Conservation (phyloP, 139 green algal genomes). For the Nannochloris sp. region DNA sequence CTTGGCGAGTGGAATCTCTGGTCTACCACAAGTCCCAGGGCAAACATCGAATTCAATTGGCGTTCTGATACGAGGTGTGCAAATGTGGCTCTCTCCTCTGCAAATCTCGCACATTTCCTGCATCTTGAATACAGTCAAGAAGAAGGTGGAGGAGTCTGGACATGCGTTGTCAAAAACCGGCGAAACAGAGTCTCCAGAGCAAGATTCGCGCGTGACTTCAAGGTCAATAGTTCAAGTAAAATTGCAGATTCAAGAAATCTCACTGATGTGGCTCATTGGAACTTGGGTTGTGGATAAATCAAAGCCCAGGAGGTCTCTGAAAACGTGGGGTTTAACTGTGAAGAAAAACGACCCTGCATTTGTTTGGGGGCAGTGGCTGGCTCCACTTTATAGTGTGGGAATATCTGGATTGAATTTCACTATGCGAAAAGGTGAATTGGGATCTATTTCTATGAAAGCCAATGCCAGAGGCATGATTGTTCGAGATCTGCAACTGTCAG, state of each 20-base stretch:
- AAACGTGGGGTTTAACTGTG: conserved; percentile 25
- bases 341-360: conserved; percentile 23
- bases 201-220: too few species aligned
- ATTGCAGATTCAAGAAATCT: not conserved
- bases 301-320: conserved; percentile 10
- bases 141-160: not conserved
- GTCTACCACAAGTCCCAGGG: not conserved
- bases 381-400: conserved; percentile 35
- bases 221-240: too few species aligned
- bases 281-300: conserved; percentile 24
- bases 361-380: conserved; percentile 34
- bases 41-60: not conserved
- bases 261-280: conserved; percentile 14
- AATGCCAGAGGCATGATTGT: conserved; percentile 37
- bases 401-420: conserved; percentile 20
- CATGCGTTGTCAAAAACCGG: not conserved
- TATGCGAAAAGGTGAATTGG: conserved; percentile 18
- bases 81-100: not conserved
- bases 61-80: not conserved
- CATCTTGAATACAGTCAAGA: not conserved
- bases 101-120: not conserved
- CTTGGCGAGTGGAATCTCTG: not conserved
- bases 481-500: conserved; percentile 40
- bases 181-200: not conserved
- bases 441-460: conserved; percentile 5